These are phyloP conservation scores for Sporothrix brasiliensis DNA, from an alignment of 2,329 filamentous ascomycete genomes.

Conservation along the genomic window DNA sequence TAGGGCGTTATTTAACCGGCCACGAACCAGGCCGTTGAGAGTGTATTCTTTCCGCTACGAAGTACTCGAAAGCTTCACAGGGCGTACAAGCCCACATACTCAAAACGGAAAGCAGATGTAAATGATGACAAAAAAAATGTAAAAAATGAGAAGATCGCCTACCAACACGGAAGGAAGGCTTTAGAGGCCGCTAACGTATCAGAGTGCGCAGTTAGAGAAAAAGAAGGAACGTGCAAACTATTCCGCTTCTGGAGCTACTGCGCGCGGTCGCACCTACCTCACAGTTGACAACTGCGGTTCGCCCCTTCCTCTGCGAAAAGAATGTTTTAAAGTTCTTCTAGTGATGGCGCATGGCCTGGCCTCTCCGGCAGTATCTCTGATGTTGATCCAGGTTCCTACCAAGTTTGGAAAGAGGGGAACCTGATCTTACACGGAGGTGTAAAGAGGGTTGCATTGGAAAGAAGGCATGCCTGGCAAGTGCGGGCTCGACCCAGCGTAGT, in stretches of 20 bases:
- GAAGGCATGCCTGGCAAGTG: neutral
- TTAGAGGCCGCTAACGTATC: constrained; percentile 10
- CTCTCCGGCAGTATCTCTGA: too few species aligned
- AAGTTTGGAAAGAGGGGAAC: constrained; percentile 30
- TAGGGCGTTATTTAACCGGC: constrained; percentile 16
- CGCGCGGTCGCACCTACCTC: neutral
- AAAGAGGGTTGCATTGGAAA: constrained; percentile 10
- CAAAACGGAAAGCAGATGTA: neutral
- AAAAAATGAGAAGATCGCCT: neutral
- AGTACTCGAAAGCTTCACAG: too few species aligned
- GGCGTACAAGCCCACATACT: neutral
- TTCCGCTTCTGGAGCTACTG: neutral
- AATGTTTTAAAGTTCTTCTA: neutral
- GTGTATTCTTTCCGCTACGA: neutral
- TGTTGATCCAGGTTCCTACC: constrained; percentile 24
- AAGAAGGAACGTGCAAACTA: constrained; percentile 7
- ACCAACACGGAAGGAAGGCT: neutral
- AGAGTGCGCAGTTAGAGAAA: neutral
- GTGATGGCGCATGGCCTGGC: neutral
- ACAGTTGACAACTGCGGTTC: neutral
- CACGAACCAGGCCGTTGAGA: neutral
- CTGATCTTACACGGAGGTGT: constrained; percentile 1
- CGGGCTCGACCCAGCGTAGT: neutral
- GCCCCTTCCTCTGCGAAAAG: neutral
- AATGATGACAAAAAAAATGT: neutral